A percentile compares a stretch with the other conserved stretches of the same genome.
Evolutionary conservation across 495 filamentous ascomycete species (phyloP).

Genomic region (Penicillium angulare): DNA sequence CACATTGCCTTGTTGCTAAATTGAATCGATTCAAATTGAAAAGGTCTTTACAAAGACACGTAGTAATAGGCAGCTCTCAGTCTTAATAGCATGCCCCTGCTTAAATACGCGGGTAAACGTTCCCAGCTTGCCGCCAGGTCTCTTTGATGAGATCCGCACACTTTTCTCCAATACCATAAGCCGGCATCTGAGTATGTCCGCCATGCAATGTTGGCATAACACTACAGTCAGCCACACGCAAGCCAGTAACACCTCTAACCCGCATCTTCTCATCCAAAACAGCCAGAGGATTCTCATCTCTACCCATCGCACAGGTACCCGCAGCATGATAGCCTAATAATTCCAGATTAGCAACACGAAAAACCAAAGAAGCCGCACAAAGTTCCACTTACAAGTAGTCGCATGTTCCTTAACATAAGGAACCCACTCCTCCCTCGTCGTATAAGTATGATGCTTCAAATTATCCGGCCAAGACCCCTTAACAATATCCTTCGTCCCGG

Average conservation of each 20-base stretch:
- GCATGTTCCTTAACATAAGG: slow-evolving; percentile 50
- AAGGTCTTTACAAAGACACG: too few relatives aligned
- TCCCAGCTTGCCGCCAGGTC: slow-evolving; percentile 28
- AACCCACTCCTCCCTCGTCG: slow-evolving; percentile 47
- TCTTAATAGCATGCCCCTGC: background rate
- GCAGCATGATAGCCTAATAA: slow-evolving; percentile 47
- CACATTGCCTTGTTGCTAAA: too few relatives aligned
- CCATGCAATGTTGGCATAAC: slow-evolving; percentile 55
- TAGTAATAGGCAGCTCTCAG: too few relatives aligned
- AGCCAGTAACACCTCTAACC: slow-evolving; percentile 49
- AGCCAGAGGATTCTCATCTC: slow-evolving; percentile 40
- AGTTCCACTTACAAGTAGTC: slow-evolving; percentile 46
- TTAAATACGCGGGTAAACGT: slow-evolving; percentile 23
- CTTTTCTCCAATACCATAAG: slow-evolving; percentile 59
- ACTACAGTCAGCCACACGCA: slow-evolving; percentile 57
- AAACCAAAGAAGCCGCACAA: background rate
- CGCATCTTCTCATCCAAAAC: slow-evolving; percentile 55
- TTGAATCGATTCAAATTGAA: too few relatives aligned
- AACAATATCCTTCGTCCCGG: slow-evolving; percentile 54
- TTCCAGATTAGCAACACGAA: slow-evolving; percentile 10
- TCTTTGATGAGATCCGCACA: slow-evolving; percentile 57
- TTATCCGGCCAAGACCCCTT: slow-evolving; percentile 53
- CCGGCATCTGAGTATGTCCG: slow-evolving; percentile 59
- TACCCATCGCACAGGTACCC: slow-evolving; percentile 56
- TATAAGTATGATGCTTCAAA: slow-evolving; percentile 45